Base-by-base conservation (phyloP, 108 stramenopile genomes). In the Cyclostephanos tholiformis region DNA sequence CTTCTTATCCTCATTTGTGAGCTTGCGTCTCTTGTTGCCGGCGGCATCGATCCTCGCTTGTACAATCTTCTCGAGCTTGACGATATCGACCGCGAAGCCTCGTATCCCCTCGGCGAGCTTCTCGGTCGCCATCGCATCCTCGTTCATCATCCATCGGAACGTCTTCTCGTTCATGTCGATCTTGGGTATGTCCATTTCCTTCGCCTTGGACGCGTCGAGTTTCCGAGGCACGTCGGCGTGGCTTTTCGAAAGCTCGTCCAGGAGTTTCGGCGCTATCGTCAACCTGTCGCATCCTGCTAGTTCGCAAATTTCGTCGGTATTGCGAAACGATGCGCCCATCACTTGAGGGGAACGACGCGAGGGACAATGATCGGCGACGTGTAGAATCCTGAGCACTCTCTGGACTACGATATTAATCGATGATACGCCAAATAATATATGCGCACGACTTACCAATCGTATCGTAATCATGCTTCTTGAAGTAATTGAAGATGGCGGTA, bases 51-150 rank as follows among this genome's bases (percentile, higher is more conserved):
- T 89, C 83, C 88, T 94, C 4, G 72, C 76, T 69, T 92, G 86
- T 57, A 99, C 84, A 71, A 97, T 91, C 11, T 82, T 81, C 82
- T 99, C 97, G 22, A 99, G 88, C 82, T 97, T 96, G 27, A 88
- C 89, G 63, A 98, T 92, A 82, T 98, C 99, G 9, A 71, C 85
- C 8, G 94, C 86, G 74, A 99, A 99, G 68, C 86, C 88, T 30
- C 97, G 91, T 75, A 99, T 99, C 20, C 99, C 99, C 66, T 97
- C 98, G 14, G 97, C 96, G 12, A 99, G 86, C 85, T 99, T 99
- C 74, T 97, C 95, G 29, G 97, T 98, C 52, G 98, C 98, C 99
- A 99, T 99, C 39, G 95, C 74, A 82, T 98, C 97, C 76, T 96
- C 94, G 84, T 98, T 99, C 83, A 98, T 85, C 91, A 91, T 88